Percentiles rank a stretch among this genome's conserved stretches.
Conservation (phyloP, 495 filamentous ascomycete genomes). For the Penicillium odoratum region DNA sequence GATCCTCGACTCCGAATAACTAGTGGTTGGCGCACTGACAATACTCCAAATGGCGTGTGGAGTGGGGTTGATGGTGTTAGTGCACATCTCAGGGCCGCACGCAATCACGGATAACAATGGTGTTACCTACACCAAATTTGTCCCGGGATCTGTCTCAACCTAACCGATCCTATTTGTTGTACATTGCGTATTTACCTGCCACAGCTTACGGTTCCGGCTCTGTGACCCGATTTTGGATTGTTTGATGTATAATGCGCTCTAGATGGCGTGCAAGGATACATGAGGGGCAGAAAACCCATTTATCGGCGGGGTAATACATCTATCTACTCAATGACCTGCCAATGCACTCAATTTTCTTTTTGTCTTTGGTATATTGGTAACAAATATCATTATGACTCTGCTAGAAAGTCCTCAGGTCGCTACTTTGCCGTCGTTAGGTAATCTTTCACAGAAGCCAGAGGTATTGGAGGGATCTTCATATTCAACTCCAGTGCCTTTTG, state of each 20-base stretch:
- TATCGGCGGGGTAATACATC: background rate
- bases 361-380: background rate
- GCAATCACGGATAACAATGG: slow-evolving; percentile 22
- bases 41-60: slow-evolving; percentile 22
- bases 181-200: background rate
- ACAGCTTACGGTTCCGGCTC: background rate
- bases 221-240: background rate
- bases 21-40: background rate
- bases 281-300: slow-evolving; percentile 4
- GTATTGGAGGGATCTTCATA: slow-evolving; percentile 15
- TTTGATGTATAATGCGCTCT: slow-evolving; percentile 23
- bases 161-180: background rate
- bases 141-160: background rate
- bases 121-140: slow-evolving; percentile 25
- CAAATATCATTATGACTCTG: slow-evolving; percentile 16
- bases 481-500: slow-evolving; percentile 8
- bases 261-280: slow-evolving; percentile 26
- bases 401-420: slow-evolving; percentile 15
- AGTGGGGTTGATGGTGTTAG: slow-evolving; percentile 29
- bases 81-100: slow-evolving; percentile 18
- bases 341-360: background rate
- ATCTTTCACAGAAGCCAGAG: slow-evolving; percentile 9
- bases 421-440: slow-evolving; percentile 6
- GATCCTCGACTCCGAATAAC: background rate
- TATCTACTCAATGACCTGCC: background rate